Percentiles rank a stretch among this genome's conserved stretches.
These are phyloP conservation scores for Termitomyces sp. DNA, from an alignment of 768 basidiomycete species.

Conservation along the genomic window DNA sequence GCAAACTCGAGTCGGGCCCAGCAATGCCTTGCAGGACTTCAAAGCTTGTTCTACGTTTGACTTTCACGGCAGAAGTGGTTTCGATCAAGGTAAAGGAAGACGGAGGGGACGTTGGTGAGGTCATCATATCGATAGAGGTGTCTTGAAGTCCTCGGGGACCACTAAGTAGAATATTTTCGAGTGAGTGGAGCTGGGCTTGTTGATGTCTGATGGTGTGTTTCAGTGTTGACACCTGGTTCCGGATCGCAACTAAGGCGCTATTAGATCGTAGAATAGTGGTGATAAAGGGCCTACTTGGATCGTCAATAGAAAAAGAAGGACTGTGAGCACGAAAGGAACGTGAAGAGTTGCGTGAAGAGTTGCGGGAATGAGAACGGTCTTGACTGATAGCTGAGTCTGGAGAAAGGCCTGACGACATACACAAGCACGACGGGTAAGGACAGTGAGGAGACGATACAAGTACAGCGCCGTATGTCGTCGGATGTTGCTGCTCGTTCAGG, in stretches of 20 bases:
- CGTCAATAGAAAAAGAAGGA: constrained; percentile 52
- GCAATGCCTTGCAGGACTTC: constrained; percentile 67
- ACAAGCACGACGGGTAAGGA: constrained; percentile 13
- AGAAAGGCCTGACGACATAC: constrained; percentile 31
- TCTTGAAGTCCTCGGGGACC: constrained; percentile 57
- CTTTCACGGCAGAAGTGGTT: constrained; percentile 37
- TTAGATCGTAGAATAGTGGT: constrained; percentile 16
- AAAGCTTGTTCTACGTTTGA: constrained; percentile 62
- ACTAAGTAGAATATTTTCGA: constrained; percentile 64
- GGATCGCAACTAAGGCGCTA: constrained; percentile 52
- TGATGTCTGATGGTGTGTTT: constrained; percentile 82
- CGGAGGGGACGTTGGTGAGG: constrained; percentile 25
- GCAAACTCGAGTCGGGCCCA: constrained; percentile 70
- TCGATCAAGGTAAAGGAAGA: constrained; percentile 21
- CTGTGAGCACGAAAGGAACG: constrained; percentile 49
- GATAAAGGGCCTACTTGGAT: constrained; percentile 50
- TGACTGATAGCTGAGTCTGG: constrained; percentile 23
- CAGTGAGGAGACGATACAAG: constrained; percentile 3
- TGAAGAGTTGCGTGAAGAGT: constrained; percentile 37
- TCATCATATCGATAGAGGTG: constrained; percentile 22
- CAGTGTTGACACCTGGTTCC: constrained; percentile 75
- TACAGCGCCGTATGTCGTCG: background rate
- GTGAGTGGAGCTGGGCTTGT: constrained; percentile 67
- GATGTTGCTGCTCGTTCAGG: background rate
- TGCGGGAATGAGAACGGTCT: constrained; percentile 32